phyloP scores from a whole-genome alignment of 225 moss, liverwort and hornwort species.

The Takakia lepidozioides region DNA sequence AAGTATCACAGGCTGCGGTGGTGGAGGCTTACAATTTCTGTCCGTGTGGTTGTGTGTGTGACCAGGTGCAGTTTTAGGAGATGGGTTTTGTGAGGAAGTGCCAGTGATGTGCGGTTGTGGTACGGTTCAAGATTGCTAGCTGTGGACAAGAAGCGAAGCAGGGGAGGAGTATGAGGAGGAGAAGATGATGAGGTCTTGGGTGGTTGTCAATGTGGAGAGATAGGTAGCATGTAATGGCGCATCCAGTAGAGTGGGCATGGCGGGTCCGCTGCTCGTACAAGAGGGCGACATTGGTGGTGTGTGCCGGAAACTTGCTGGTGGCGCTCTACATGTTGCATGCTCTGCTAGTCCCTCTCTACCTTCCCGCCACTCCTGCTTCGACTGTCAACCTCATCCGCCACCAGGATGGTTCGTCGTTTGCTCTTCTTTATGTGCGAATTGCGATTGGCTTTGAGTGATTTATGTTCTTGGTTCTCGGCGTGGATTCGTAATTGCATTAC shows the following conservation, averaged over 20 bases:
- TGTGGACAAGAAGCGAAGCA: no score
- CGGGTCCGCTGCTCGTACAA: conserved; percentile 61
- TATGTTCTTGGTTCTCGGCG: no score
- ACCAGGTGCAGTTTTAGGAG: background rate
- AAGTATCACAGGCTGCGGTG: no score
- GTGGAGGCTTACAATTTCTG: no score
- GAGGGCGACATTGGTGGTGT: conserved; percentile 55
- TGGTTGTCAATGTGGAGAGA: conserved; percentile 13
- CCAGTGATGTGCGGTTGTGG: no score
- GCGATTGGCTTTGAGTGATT: no score
- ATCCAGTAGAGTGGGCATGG: conserved; percentile 8
- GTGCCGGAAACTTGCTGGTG: conserved; percentile 49
- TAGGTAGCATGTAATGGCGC: conserved; percentile 18
- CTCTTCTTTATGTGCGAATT: conserved; percentile 16
- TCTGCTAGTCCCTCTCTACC: conserved; percentile 22
- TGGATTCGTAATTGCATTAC: no score
- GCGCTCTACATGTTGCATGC: conserved; percentile 60
- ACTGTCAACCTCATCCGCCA: background rate
- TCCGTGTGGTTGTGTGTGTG: background rate
- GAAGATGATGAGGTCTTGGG: background rate
- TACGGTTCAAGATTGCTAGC: no score
- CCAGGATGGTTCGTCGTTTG: conserved; percentile 16
- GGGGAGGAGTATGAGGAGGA: no score
- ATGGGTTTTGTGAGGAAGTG: background rate
- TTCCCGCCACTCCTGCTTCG: conserved; percentile 10